A percentile compares a stretch with the other conserved stretches of the same genome.
phyloP scores from a whole-genome alignment of 345 rosid genomes.

The Carallia brachiata region DNA sequence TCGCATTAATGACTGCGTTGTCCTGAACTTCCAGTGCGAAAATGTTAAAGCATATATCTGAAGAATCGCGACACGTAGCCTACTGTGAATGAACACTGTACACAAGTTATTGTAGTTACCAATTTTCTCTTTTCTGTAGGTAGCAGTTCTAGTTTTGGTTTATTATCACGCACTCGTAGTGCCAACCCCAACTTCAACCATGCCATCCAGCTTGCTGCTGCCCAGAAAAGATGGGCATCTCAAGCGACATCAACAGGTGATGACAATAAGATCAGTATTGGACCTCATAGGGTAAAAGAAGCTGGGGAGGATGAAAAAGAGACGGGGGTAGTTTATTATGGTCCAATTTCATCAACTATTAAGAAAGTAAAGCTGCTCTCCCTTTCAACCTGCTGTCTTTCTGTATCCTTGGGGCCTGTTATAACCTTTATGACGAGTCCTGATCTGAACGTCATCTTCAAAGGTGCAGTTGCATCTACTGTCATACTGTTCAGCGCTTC shows the following conservation, averaged over 20 bases:
- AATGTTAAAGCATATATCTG: background rate
- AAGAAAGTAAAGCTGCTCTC: constrained; percentile 93
- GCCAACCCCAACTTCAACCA: constrained; percentile 26
- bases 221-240: constrained; percentile 60
- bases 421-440: constrained; percentile 93
- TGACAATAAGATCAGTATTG: constrained; percentile 71
- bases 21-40: background rate
- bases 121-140: constrained; percentile 35
- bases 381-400: constrained; percentile 94
- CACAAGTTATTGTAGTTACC: background rate
- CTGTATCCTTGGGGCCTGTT: constrained; percentile 86
- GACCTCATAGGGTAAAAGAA: constrained; percentile 45
- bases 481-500: constrained; percentile 85
- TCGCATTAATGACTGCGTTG: background rate
- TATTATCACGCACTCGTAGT: constrained; percentile 32
- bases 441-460: constrained; percentile 71
- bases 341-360: constrained; percentile 82
- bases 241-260: constrained; percentile 47
- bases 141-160: constrained; percentile 28
- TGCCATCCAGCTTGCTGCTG: constrained; percentile 14
- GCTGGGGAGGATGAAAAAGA: constrained; percentile 46
- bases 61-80: background rate
- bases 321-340: constrained; percentile 54
- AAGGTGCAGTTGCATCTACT: constrained; percentile 83
- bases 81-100: background rate